These are phyloP conservation scores for Streptanthus diversifolius DNA, from an alignment of 345 rosid genomes.

Conservation along the genomic window DNA sequence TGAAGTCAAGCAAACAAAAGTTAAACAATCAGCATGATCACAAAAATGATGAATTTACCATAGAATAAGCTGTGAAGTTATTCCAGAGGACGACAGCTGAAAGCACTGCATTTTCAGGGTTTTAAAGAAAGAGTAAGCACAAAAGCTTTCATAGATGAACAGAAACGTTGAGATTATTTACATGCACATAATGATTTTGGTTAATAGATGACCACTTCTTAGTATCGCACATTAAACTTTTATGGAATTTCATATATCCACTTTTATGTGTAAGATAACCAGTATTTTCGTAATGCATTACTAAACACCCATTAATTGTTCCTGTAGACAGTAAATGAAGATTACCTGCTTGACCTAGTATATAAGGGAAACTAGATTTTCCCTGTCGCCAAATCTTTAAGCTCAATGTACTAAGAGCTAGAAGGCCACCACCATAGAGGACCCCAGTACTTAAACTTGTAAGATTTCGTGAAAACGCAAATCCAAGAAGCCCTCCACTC, in stretches of 20 bases:
- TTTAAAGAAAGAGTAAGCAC: slow-evolving; percentile 6
- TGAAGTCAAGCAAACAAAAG: slow-evolving; percentile 5
- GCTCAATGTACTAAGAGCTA: slow-evolving; percentile 81
- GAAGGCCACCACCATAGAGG: slow-evolving; percentile 74
- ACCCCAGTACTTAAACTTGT: slow-evolving; percentile 47
- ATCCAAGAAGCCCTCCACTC: slow-evolving; percentile 70
- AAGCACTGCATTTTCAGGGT: slow-evolving; percentile 50
- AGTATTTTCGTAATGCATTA: not conserved
- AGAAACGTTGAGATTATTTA: not conserved
- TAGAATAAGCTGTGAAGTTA: slow-evolving; percentile 54
- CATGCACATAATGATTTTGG: not conserved
- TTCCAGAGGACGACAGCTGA: slow-evolving; percentile 74
- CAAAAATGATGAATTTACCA: slow-evolving; percentile 43
- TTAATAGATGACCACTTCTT: slow-evolving; percentile 2
- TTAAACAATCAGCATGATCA: not conserved
- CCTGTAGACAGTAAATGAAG: not conserved
- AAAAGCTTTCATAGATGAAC: not conserved
- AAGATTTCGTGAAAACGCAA: slow-evolving; percentile 61
- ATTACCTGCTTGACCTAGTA: slow-evolving; percentile 90
- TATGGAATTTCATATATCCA: not conserved
- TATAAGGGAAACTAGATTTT: slow-evolving; percentile 82
- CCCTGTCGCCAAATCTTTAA: slow-evolving; percentile 87
- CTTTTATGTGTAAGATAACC: not conserved
- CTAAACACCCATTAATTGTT: not conserved
- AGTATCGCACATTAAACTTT: not conserved